phyloP scores from a whole-genome alignment of 768 basidiomycete genomes.

The Leucocoprinus birnbaumii region DNA sequence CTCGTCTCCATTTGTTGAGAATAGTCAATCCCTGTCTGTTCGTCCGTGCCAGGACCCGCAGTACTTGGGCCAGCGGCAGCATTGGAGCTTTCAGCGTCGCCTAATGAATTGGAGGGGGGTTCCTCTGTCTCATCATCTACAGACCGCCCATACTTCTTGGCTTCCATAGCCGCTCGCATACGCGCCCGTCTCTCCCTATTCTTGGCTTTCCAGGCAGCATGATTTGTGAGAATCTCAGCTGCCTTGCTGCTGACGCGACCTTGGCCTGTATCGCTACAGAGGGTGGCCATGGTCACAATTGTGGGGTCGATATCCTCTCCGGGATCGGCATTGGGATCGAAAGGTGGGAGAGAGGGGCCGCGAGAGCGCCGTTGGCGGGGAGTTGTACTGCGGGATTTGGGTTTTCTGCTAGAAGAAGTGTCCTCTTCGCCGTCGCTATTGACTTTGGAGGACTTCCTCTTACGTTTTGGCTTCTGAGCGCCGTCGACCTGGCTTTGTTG shows the following conservation, averaged over 20 bases:
- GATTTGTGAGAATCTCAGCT: conserved; percentile 65
- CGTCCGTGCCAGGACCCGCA: conserved; percentile 25
- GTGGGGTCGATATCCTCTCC: conserved; percentile 85
- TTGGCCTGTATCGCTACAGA: conserved; percentile 76
- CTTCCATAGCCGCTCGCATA: conserved; percentile 63
- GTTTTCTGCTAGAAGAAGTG: conserved; percentile 8
- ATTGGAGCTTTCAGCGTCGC: conserved; percentile 15
- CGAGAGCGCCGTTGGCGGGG: conserved; percentile 37
- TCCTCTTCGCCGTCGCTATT: conserved; percentile 14
- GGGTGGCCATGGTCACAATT: conserved; percentile 73
- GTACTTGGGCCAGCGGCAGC: conserved; percentile 5
- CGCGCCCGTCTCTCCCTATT: conserved; percentile 65
- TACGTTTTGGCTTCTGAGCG: conserved; percentile 15
- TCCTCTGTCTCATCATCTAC: conserved; percentile 41
- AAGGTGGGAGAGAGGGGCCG: conserved; percentile 50
- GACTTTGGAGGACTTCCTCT: conserved; percentile 15
- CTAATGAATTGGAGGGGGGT: conserved; percentile 11
- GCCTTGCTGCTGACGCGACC: conserved; percentile 81
- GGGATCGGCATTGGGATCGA: conserved; percentile 58
- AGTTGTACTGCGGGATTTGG: conserved; percentile 26
- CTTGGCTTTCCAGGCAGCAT: conserved; percentile 67
- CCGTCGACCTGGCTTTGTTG: not conserved
- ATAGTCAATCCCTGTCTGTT: conserved; percentile 70
- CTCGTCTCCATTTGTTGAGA: conserved; percentile 60
- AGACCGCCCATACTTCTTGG: conserved; percentile 69